Base-by-base conservation (phyloP, 2,329 filamentous ascomycete genomes). In the Talaromyces sp. region DNA sequence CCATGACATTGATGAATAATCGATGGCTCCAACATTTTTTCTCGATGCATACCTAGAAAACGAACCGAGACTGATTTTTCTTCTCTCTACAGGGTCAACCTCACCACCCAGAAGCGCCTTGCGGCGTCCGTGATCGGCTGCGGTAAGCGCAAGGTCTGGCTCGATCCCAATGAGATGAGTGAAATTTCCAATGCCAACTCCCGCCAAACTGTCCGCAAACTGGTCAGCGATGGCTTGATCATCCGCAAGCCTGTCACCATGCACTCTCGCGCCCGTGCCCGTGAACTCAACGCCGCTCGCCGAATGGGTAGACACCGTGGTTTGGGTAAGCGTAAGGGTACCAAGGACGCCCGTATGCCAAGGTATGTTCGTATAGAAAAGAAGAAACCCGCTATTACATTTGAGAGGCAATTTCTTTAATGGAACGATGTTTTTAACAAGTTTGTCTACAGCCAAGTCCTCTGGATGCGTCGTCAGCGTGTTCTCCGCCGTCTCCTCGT, bases 261-360 rank as follows among this genome's bases (percentile, higher is more conserved):
- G 92, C 95, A 99, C 91, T 98, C 95, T 75, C 91, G 96, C 83
- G 88, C 91, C 76, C 92, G 95, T 78, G 95, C 95, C 78, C 91
- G 96, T 77, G 93, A 95, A 83, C 87, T 99, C 81, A 96, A 90
- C 82, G 91, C 91, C 70, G 91, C 95, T 80, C 89, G 95, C 84
- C 87, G 93, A 79, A 93, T 96, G 79, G 95, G 95, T 79, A 88
- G 95, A 83, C 95, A 99, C 88, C 90, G 95, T 83, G 95, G 95
- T 80, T 96, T 96, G 86, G 95, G 95, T 91, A 99, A 99, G 92
- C 92, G 95, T 84, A 99, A 99, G 93, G 96, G 95, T 97, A 98
- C 96, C 78, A 91, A 91, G 80, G 93, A 99, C 81, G 93, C 95
- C 80, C 92, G 95, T 89, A 99, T 99, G 95, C 93, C 93, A 79